Base-by-base conservation (phyloP, 352 stramenopile genomes). In the Phytophthora sansomeana region DNA sequence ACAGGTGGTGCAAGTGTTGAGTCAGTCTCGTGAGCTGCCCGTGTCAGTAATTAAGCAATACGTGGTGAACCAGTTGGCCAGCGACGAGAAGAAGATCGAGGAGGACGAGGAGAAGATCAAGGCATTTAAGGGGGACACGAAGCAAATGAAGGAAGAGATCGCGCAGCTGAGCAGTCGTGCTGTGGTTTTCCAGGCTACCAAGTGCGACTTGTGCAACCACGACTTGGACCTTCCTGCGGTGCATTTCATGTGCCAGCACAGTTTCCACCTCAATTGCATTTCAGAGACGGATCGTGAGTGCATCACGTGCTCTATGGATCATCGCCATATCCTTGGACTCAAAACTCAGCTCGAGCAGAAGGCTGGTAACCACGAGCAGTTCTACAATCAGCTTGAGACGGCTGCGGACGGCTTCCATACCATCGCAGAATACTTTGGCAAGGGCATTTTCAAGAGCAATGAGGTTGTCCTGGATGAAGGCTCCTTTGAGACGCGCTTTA, bases 391-490 rank as follows among this genome's bases (percentile, higher is more conserved):
- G 49, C 76, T 97, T 4, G 90, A 97, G 69, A 96, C 87, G 0
- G 83, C 87, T 0, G 82, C 87, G 13, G 89, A 97, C 47, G 90
- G 90, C 11, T 97, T 97, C 65, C 78, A 96, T 63, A 93, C 85
- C 6, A 93, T 97, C 51, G 90, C 90, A 26, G 87, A 96, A 63
- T 97, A 97, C 75, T 97, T 97, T 83, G 91, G 90, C 47, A 97
- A 97, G 75, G 91, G 91, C 35, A 95, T 97, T 61, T 96, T 97
- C 78, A 94, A 95, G 74, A 90, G 74, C 53, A 87, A 79, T 51
- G 80, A 91, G 38, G 81, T 83, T 8, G 58, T 80, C 13, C 65
- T 92, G 49, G 83, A 93, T 36, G 83, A 90, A 44, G 74, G 61
- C 7, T 82, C 75, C 4, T 93, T 91, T 56, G 86, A 93, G 58